These are phyloP conservation scores for Phanerodontia chrysosporium DNA, from an alignment of 768 basidiomycete species.

Conservation along the genomic window DNA sequence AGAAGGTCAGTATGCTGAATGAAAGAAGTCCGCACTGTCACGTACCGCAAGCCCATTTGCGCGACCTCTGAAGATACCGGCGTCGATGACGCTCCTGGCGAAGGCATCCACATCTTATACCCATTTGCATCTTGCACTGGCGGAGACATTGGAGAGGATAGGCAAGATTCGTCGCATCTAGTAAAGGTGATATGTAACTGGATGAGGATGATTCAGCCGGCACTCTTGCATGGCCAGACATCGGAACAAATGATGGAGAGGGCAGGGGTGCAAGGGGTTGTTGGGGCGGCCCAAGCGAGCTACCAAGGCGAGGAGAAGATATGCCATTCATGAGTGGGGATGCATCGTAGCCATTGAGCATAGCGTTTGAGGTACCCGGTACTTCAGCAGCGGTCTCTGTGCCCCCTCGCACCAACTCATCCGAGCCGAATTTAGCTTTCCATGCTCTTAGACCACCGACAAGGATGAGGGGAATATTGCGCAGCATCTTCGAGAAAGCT, in stretches of 20 bases:
- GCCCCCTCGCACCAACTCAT: conserved; percentile 27
- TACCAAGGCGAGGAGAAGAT: not conserved
- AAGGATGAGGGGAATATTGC: conserved; percentile 76
- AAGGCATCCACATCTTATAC: conserved; percentile 15
- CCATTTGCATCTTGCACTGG: conserved; percentile 1
- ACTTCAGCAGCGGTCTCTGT: conserved; percentile 4
- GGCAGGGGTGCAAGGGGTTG: conserved; percentile 7
- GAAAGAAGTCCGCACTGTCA: not conserved
- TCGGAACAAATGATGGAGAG: not conserved
- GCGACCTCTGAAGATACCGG: not conserved
- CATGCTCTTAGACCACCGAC: conserved; percentile 84
- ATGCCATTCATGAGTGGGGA: not conserved
- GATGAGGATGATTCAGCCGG: conserved; percentile 13
- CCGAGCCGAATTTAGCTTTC: conserved; percentile 53
- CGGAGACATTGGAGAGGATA: not conserved
- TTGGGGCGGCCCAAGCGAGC: not conserved
- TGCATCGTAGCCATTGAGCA: not conserved
- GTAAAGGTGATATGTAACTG: conserved; percentile 2
- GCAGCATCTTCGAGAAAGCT: conserved; percentile 68
- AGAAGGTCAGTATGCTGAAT: too few species aligned
- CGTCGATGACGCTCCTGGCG: not conserved
- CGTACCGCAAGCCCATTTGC: conserved; percentile 3
- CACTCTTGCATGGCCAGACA: conserved; percentile 2
- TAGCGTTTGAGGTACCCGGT: not conserved
- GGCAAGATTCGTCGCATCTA: conserved; percentile 5